phyloP scores from a whole-genome alignment of 805 yeast species.

The Candida silvatica region DNA sequence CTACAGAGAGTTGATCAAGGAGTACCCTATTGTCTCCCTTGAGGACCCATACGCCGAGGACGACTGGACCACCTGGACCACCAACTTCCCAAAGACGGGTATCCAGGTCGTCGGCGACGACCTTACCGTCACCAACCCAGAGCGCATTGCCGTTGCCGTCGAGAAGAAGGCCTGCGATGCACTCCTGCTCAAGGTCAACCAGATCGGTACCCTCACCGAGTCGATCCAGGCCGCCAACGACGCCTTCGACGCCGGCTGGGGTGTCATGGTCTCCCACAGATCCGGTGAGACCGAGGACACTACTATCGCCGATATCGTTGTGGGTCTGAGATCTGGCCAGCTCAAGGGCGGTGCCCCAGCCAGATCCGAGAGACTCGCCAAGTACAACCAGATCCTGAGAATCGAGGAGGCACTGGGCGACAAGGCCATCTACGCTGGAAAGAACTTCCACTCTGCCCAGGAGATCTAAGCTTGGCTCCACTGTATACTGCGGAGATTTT shows the following conservation, averaged over 20 bases:
- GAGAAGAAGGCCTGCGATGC: slow-evolving; percentile 95
- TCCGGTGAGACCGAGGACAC: slow-evolving; percentile 99
- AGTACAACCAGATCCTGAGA: slow-evolving; percentile 96
- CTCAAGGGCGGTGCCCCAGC: slow-evolving; percentile 99
- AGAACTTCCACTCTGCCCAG: slow-evolving; percentile 63
- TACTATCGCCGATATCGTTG: slow-evolving; percentile 94
- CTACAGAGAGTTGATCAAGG: slow-evolving; percentile 72
- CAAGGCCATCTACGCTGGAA: slow-evolving; percentile 95
- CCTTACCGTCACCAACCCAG: slow-evolving; percentile 97
- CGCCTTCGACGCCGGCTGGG: slow-evolving; percentile 96
- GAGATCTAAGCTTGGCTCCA: slow-evolving; percentile 25
- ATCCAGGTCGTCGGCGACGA: slow-evolving; percentile 96
- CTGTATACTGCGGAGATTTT: no score
- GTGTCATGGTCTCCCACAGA: slow-evolving; percentile 99
- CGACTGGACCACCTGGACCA: slow-evolving; percentile 98
- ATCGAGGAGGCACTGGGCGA: slow-evolving; percentile 98
- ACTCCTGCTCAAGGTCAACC: slow-evolving; percentile 95
- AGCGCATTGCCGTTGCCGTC: slow-evolving; percentile 90
- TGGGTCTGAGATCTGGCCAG: slow-evolving; percentile 98
- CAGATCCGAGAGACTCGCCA: slow-evolving; percentile 99
- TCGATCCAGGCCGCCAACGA: slow-evolving; percentile 95
- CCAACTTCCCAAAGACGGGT: slow-evolving; percentile 68
- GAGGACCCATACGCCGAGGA: slow-evolving; percentile 99
- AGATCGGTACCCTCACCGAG: slow-evolving; percentile 94
- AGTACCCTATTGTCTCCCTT: slow-evolving; percentile 95